phyloP scores from a whole-genome alignment of 768 basidiomycete genomes.

The Antrodiella citrinella region DNA sequence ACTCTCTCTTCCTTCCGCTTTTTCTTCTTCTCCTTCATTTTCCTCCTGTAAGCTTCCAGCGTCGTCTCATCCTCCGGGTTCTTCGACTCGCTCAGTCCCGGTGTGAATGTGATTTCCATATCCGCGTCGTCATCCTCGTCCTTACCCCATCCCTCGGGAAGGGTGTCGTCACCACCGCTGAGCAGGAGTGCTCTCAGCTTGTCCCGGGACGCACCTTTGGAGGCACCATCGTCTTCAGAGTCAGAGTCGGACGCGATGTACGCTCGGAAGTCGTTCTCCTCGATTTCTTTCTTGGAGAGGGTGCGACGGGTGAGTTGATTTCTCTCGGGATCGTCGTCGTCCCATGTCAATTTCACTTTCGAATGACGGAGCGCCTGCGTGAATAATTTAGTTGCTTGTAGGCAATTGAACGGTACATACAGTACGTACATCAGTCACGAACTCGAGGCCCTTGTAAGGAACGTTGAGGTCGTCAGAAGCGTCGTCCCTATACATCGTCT shows the following conservation, averaged over 20 bases:
- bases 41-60: constrained; percentile 81
- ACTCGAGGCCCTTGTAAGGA: constrained; percentile 73
- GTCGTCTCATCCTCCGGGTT: constrained; percentile 72
- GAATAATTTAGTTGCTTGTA: background rate
- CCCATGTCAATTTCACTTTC: constrained; percentile 97
- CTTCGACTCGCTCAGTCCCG: constrained; percentile 57
- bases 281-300: constrained; percentile 78
- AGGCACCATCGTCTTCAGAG: constrained; percentile 59
- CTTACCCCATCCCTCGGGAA: constrained; percentile 78
- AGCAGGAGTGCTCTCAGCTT: constrained; percentile 74
- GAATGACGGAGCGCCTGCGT: constrained; percentile 90
- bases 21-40: constrained; percentile 84
- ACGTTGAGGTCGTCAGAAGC: constrained; percentile 56
- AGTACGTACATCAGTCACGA: constrained; percentile 78
- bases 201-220: constrained; percentile 44
- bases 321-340: constrained; percentile 91
- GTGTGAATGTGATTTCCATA: constrained; percentile 94
- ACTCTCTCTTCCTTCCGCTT: constrained; percentile 64
- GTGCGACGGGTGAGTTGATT: constrained; percentile 69
- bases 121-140: constrained; percentile 39
- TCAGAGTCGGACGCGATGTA: constrained; percentile 41
- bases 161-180: constrained; percentile 49
- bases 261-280: constrained; percentile 80
- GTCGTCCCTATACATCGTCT: constrained; percentile 77
- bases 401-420: no score